Evolutionary conservation across 2,329 filamentous ascomycete genomes (phyloP).

Genomic region (Calonectria naviculata): DNA sequence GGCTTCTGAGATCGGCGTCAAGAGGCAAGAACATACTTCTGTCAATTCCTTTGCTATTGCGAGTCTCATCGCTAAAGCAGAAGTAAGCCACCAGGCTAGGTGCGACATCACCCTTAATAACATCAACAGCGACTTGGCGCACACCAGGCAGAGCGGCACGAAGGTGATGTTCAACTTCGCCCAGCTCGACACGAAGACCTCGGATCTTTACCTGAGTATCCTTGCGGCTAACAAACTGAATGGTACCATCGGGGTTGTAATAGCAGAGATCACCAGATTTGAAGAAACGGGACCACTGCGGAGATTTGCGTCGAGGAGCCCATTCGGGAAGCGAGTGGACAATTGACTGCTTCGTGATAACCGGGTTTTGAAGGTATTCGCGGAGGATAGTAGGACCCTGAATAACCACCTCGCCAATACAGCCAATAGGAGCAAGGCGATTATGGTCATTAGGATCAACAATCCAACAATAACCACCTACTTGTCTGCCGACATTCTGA

Average conservation of each 20-base stretch:
- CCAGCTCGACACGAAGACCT: constrained; percentile 54
- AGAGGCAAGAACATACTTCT: background rate
- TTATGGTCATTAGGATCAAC: background rate
- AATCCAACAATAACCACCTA: constrained; percentile 2
- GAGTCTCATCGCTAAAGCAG: background rate
- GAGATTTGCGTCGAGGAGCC: background rate
- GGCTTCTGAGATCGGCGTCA: background rate
- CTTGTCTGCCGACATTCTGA: background rate
- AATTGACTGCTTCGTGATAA: background rate
- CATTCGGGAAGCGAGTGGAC: background rate
- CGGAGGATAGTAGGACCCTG: background rate
- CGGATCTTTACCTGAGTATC: constrained; percentile 67
- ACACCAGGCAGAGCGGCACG: background rate
- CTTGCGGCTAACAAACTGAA: constrained; percentile 32
- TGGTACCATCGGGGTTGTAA: background rate
- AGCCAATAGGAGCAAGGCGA: background rate
- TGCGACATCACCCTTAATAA: background rate
- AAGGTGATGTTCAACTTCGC: background rate
- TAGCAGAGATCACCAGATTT: background rate
- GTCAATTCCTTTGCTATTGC: background rate
- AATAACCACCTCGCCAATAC: background rate
- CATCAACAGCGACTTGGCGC: background rate
- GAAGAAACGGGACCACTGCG: background rate
- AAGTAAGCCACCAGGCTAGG: background rate
- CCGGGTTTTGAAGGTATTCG: background rate